Evolutionary conservation across 1,139 yeast species (phyloP), one percentile per base, ranked within the genome.

Genomic region (Pichia sp.): DNA sequence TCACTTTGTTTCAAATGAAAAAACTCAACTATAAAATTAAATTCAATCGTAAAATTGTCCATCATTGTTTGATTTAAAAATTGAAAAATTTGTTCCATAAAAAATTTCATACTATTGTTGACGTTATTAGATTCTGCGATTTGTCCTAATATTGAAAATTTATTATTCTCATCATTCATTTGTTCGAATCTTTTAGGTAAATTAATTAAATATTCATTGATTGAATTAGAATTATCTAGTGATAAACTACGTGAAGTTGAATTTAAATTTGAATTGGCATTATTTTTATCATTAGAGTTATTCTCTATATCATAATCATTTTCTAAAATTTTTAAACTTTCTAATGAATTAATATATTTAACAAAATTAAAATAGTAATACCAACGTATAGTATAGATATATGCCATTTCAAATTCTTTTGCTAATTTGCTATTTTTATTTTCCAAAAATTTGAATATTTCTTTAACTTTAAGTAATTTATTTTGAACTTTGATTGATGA

Each of bases 351-450:
- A 42, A 83, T 67, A 63, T 90, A 92, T 54, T 92, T 80, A 25
- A 83, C 80, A 60, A 92, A 90, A 54, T 85, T 76, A 44, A 84
- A 74, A 48, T 74, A 72, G 61, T 92, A 92, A 66, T 92, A 92
- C 98, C 98, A 92, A 56, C 76, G 72, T 87, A 90, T 89, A 2
- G 97, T 90, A 58, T 79, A 82, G 11, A 82, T 68, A 60, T 92
- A 92, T 0, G 97, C 97, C 55, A 76, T 74, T 49, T 80, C 74
- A 37, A 92, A 70, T 55, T 87, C 95, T n/a, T 68, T 60, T 0
- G 95, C 90, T 45, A 92, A 65, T n/a, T 78, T 73, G 4, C 74
- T 71, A 49, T 85, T 78, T 42, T 78, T 76, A 4, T 63, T 55
- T 7, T 68, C 62, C 32, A 92, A 62, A 52, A 85, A 89, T 3